Percentiles rank a stretch among this genome's conserved stretches.
phyloP scores from a whole-genome alignment of 2,329 filamentous ascomycete genomes.

The Arthroderma uncinatum region DNA sequence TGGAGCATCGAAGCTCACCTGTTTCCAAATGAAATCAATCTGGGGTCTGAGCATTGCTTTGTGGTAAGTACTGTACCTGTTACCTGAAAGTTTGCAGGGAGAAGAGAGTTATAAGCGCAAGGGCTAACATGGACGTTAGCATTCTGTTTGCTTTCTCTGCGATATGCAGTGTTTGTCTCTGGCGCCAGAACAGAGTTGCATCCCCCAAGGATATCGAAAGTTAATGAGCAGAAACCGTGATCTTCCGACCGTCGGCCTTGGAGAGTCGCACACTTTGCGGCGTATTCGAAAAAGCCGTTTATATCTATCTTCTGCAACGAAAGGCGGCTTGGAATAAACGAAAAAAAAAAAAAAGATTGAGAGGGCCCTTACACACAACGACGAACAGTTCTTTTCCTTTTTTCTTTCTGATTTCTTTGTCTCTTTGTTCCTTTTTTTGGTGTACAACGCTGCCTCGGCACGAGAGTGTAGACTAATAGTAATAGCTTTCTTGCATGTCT shows the following conservation, averaged over 20 bases:
- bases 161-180: slow-evolving; percentile 49
- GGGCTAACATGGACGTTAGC: slow-evolving; percentile 25
- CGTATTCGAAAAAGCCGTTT: neutral
- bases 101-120: neutral
- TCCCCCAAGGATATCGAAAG: neutral
- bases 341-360: neutral
- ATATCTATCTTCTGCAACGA: neutral
- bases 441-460: neutral
- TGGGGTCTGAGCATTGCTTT: slow-evolving; percentile 78
- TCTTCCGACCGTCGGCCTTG: neutral
- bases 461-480: neutral
- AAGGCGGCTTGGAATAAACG: neutral
- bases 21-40: slow-evolving; percentile 72
- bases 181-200: slow-evolving; percentile 45
- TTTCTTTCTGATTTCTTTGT: neutral
- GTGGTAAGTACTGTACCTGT: slow-evolving; percentile 39
- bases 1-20: slow-evolving; percentile 53
- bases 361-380: too few species aligned
- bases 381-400: too few species aligned
- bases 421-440: neutral
- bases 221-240: neutral
- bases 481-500: neutral
- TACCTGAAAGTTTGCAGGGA: neutral
- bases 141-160: slow-evolving; percentile 57
- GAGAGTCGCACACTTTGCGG: neutral